phyloP scores from a whole-genome alignment of 2,329 filamentous ascomycete genomes.

The Calonectria pteridis region DNA sequence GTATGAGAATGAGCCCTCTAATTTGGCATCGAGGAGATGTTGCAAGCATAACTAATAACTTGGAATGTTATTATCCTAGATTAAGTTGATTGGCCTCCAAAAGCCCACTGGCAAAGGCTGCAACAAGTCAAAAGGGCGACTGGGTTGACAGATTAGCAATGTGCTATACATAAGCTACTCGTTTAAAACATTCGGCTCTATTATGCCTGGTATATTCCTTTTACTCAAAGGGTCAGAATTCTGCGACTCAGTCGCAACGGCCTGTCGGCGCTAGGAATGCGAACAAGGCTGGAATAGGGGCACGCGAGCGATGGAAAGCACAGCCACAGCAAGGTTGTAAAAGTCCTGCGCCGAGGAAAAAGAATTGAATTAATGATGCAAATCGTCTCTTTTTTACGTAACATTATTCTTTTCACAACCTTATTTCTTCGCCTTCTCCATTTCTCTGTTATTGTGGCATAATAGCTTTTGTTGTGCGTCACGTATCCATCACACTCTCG shows the following conservation, averaged over 20 bases:
- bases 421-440: background rate
- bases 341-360: background rate
- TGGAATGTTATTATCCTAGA: no score
- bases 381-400: background rate
- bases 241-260: background rate
- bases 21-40: background rate
- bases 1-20: background rate
- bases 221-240: background rate
- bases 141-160: background rate
- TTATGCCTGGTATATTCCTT: background rate
- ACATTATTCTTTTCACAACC: background rate
- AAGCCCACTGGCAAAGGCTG: no score
- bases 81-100: no score
- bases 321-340: background rate
- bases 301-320: background rate
- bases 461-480: background rate
- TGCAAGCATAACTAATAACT: no score
- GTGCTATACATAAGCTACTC: background rate
- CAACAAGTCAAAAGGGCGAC: no score
- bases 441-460: background rate
- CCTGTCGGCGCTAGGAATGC: background rate
- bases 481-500: background rate
- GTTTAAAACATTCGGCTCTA: background rate
- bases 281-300: background rate
- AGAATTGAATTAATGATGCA: background rate